Conservation (phyloP, 371 early-diverging fungal species). For the Actinomortierella ambigua region DNA sequence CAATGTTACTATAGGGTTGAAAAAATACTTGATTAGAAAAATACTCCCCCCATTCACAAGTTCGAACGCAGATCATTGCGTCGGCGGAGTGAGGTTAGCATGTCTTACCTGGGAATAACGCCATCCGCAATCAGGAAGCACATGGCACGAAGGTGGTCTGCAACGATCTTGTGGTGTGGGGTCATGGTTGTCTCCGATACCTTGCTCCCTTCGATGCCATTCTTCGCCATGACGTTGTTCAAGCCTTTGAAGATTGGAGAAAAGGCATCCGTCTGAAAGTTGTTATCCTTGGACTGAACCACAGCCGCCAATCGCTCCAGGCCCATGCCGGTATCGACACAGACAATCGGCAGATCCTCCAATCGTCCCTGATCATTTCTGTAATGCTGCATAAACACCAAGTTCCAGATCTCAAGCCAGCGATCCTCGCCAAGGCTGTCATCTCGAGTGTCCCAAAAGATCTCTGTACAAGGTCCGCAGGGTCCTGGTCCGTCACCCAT, state of each 20-base stretch:
- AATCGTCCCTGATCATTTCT: conserved; percentile 61
- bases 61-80: too few species aligned
- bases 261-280: conserved; percentile 78
- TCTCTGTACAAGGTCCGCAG: conserved; percentile 84
- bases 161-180: conserved; percentile 69
- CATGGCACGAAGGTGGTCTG: conserved; percentile 78
- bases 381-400: conserved; percentile 84
- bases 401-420: conserved; percentile 86
- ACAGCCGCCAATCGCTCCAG: conserved; percentile 76
- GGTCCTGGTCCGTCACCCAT: conserved; percentile 88
- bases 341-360: conserved; percentile 59
- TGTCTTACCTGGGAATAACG: conserved; percentile 67
- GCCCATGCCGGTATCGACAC: conserved; percentile 88
- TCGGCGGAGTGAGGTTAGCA: too few species aligned
- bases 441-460: conserved; percentile 78
- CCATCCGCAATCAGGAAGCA: conserved; percentile 79
- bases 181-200: conserved; percentile 27
- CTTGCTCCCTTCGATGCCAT: conserved; percentile 40
- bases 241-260: conserved; percentile 53
- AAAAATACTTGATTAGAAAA: not conserved
- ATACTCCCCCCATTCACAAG: too few species aligned
- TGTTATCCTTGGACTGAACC: conserved; percentile 59
- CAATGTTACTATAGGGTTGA: conserved; percentile 58
- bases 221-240: conserved; percentile 43
- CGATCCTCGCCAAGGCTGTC: conserved; percentile 54